Conservation (phyloP, 164 flowering plant genomes). For the Sextonia rubra region DNA sequence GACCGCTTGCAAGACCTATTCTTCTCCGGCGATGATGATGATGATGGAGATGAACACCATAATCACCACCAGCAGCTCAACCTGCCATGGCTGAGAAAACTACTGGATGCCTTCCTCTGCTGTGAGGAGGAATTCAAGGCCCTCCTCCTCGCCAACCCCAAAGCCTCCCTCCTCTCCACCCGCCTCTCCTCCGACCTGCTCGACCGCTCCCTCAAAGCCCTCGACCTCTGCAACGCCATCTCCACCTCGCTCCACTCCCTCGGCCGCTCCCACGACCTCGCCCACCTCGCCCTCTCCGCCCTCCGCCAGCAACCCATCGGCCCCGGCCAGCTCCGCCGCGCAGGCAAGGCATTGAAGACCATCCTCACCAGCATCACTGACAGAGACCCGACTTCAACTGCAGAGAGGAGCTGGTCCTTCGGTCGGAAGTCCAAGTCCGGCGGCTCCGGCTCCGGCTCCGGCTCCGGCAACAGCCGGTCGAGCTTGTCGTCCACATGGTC, state of each 20-base stretch:
- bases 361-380: background rate
- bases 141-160: conserved; percentile 3
- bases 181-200: conserved; percentile 31
- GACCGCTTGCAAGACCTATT: conserved; percentile 52
- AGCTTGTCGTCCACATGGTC: conserved; percentile 63
- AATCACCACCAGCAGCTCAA: conserved; percentile 24
- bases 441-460: background rate
- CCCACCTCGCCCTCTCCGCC: conserved; percentile 42
- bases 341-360: conserved; percentile 36
- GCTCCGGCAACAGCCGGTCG: no score
- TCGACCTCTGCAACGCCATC: conserved; percentile 58
- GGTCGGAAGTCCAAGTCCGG: background rate
- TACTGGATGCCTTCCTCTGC: conserved; percentile 31
- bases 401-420: conserved; percentile 9
- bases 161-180: conserved; percentile 29
- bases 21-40: conserved; percentile 11
- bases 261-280: conserved; percentile 36
- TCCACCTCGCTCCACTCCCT: conserved; percentile 49
- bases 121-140: conserved; percentile 45
- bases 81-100: conserved; percentile 42
- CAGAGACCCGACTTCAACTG: background rate
- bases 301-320: conserved; percentile 25
- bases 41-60: background rate
- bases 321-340: conserved; percentile 54
- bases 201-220: conserved; percentile 61